Evolutionary conservation across 306 rosid species (phyloP).

Genomic region (Pterocarpus santalinus): DNA sequence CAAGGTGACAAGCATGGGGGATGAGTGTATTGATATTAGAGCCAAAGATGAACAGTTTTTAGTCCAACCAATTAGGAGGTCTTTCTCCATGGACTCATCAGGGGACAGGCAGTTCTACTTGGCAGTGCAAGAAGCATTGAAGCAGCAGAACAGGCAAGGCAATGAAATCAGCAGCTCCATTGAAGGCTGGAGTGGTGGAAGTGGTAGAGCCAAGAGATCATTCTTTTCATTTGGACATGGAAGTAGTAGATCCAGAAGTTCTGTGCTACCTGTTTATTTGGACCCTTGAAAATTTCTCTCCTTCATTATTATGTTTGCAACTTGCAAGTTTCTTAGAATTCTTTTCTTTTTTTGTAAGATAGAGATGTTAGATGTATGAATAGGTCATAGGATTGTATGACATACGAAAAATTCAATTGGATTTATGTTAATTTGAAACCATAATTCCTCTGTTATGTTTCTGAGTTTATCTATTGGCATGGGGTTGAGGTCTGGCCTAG

Average conservation of each 20-base stretch:
- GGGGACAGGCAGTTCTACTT: conserved; percentile 76
- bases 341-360: conserved; percentile 33
- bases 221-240: conserved; percentile 89
- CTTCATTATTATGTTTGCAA: conserved; percentile 29
- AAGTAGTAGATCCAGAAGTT: conserved; percentile 77
- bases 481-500: conserved; percentile 28
- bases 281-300: conserved; percentile 51
- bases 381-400: conserved; percentile 65
- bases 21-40: conserved; percentile 84
- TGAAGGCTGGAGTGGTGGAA: conserved; percentile 68
- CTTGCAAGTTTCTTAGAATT: conserved; percentile 48
- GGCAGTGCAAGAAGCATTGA: conserved; percentile 80
- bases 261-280: conserved; percentile 71
- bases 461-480: conserved; percentile 34
- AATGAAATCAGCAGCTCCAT: conserved; percentile 53
- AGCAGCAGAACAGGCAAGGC: conserved; percentile 56
- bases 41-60: conserved; percentile 78
- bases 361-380: conserved; percentile 57
- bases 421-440: conserved; percentile 44
- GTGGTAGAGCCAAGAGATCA: conserved; percentile 70
- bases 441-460: conserved; percentile 8
- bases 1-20: conserved; percentile 86
- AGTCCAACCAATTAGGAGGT: conserved; percentile 88
- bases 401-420: conserved; percentile 59
- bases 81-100: conserved; percentile 93